Evolutionary conservation across 2,329 filamentous ascomycete genomes (phyloP), one percentile per base, ranked within the genome.

Genomic region (Emmonsiellopsis sp.): DNA sequence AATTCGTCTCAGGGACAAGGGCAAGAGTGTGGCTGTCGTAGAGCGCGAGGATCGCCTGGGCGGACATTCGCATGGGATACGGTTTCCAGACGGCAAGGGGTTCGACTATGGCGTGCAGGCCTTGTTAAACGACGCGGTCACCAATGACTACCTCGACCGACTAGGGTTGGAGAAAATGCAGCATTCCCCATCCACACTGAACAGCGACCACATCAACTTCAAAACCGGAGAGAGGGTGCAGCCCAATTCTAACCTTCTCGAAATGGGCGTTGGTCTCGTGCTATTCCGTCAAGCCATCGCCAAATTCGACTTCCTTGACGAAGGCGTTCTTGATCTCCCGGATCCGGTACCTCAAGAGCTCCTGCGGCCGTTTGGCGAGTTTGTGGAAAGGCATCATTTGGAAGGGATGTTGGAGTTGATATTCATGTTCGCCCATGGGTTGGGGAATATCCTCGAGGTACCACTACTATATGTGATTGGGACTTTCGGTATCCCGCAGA

Each of bases 311-410:
- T 50, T 51, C 37, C 39, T 53, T 27, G 10, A 52, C 6, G 51
- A 52, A 2, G n/a, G 52, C 2, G 62, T 63, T 5, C 60, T 59
- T 42, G 52, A 58, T 7, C 61, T 66, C 2, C 62, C 64, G 0
- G 56, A 65, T 5, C 59, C 59, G 1, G 57, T 68, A 2, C 64
- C 65, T 0, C 62, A 62, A 40, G 64, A 63, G n/a, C 53, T 67
- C 7, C 42, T 64, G 5, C 45, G 60, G 10, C 58, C 64, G 2
- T 66, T 67, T 55, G 55, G 57, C 1, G 58, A 65, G 2, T 66
- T 67, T 32, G 59, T 61, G 1, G 54, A 54, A 17, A 60, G 60
- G 39, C 57, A 66, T 46, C 34, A 56, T 17, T 44, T 65, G 2
- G 51, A 59, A 9, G 52, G 21, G 21, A 27, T 27, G 21, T 27